phyloP scores from a whole-genome alignment of 192 early-diverging fungal genomes.

The Coemansia asiatica region DNA sequence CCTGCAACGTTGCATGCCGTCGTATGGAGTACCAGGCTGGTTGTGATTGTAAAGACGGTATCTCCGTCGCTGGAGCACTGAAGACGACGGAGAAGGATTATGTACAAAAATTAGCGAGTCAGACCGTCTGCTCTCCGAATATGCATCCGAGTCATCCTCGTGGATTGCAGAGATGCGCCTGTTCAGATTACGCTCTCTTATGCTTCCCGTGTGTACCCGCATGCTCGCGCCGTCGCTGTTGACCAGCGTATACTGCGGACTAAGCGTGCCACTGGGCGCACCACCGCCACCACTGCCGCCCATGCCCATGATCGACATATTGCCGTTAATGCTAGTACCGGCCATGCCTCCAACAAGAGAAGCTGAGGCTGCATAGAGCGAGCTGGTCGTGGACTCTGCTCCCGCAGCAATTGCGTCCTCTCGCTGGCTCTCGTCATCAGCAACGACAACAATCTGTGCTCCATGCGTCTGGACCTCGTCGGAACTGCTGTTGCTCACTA shows the following conservation, averaged over 20 bases:
- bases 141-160: slow-evolving; percentile 39
- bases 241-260: slow-evolving; percentile 46
- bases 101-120: slow-evolving; percentile 30
- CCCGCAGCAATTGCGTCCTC: background rate
- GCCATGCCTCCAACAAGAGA: slow-evolving; percentile 15
- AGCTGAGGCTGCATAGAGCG: slow-evolving; percentile 18
- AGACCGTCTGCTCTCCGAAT: slow-evolving; percentile 26
- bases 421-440: background rate
- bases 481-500: background rate
- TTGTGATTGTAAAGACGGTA: slow-evolving; percentile 1
- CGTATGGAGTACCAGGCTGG: background rate
- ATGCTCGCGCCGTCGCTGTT: slow-evolving; percentile 53
- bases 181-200: slow-evolving; percentile 47
- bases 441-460: background rate
- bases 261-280: slow-evolving; percentile 33
- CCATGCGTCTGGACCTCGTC: background rate
- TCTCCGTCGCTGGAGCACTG: slow-evolving; percentile 7
- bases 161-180: slow-evolving; percentile 34
- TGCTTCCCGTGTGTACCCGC: slow-evolving; percentile 52
- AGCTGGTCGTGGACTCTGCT: slow-evolving; percentile 19
- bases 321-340: background rate
- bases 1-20: background rate
- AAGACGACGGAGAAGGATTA: slow-evolving; percentile 9
- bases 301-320: background rate
- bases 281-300: background rate